Base-by-base conservation (phyloP, 371 early-diverging fungal species). In the Syncephalastrum sp. region DNA sequence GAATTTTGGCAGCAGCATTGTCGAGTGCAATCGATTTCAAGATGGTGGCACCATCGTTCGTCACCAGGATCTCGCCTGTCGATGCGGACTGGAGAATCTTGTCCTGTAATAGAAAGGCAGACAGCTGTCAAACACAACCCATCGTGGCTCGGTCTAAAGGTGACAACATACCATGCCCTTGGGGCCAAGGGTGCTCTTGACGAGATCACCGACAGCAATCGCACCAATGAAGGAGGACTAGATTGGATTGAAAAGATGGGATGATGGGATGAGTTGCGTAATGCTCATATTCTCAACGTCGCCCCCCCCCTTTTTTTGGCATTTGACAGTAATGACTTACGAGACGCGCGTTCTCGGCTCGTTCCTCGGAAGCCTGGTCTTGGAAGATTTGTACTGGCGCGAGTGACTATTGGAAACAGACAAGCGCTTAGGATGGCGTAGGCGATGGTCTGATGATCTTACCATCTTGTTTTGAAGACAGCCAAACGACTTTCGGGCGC, bases 31-130 rank as follows among this genome's bases (percentile, higher is more conserved):
- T 95, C 45, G 96, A 96, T 75, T 99, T 99, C 47, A 99, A 82
- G 69, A 99, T 99, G 38, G 99, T 99, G 15, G 99, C 99, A 51
- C 99, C 99, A 78, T 99, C 99, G 81, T 99, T 99, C 14, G 99
- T 99, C 46, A 99, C 98, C 66, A 92, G 81, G 64, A 98, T 88
- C 61, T 92, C 88, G 58, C 91, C 94, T 42, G 80, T 85, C 43
- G 83, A 77, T 41, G 93, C 81, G 52, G 99, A 93, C 73, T 98
- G 95, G 70, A 99, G 91, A 63, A 98, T 95, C 81, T 98, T 98
- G 85, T 98, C 93, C 91, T 91, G 61, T 59, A 68, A 15, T 65
- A 50, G 42, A 50, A 55, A 44, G 50, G 3, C 23, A 19, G 16
- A 48, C 50, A 29, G 49, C 54, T 43, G 24, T 27, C 45, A 14